Evolutionary conservation across 257 asterid genomes (phyloP).

Genomic region (Salvia rosmarinus): DNA sequence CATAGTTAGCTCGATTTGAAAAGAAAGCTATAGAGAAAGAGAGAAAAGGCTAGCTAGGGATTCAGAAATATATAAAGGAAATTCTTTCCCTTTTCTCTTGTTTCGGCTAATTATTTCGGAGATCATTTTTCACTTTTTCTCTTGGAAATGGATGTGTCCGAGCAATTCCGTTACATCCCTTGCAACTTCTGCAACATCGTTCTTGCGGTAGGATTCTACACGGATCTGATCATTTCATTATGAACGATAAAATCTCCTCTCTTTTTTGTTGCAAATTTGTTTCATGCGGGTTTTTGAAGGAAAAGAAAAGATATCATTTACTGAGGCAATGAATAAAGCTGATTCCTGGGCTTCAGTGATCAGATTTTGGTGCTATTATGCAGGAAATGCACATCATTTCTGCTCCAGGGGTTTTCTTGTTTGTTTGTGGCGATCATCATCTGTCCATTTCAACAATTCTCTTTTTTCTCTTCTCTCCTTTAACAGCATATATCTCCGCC

Average conservation of each 20-base stretch:
- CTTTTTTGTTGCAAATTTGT: not conserved
- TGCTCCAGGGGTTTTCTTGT: constrained; percentile 35
- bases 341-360: constrained; percentile 44
- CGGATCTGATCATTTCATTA: not conserved
- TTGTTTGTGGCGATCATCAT: constrained; percentile 43
- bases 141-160: constrained; percentile 51
- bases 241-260: not conserved
- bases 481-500: constrained; percentile 43
- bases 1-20: constrained; percentile 35
- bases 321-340: constrained; percentile 49
- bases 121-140: constrained; percentile 1
- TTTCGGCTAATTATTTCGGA: not conserved
- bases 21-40: constrained; percentile 33
- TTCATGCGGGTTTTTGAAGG: constrained; percentile 19
- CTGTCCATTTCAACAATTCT: constrained; percentile 56
- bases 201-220: constrained; percentile 66
- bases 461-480: constrained; percentile 38
- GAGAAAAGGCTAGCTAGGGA: constrained; percentile 19
- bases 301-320: constrained; percentile 1
- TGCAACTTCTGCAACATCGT: constrained; percentile 89
- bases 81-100: not conserved
- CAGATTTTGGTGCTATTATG: constrained; percentile 45
- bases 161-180: constrained; percentile 86
- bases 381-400: constrained; percentile 29
- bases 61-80: not conserved